Evolutionary conservation across 2,329 filamentous ascomycete genomes (phyloP), one percentile per base, ranked within the genome.

Genomic region (Fusarium beomiforme): DNA sequence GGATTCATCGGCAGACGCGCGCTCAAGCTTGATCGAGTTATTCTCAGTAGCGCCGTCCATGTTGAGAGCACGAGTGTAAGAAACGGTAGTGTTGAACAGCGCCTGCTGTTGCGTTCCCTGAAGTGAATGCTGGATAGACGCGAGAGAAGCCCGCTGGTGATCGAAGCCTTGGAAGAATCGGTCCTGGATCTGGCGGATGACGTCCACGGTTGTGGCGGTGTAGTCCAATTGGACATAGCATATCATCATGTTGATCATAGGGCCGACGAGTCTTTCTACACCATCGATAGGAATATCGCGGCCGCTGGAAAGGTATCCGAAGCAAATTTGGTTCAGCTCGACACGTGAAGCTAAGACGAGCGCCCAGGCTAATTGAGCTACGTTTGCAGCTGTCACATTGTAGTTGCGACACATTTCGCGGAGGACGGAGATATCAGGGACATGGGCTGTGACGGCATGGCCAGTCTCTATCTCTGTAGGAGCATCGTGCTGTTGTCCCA

Each of bases 171-270:
- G 14, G 53, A 56, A 47, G 14, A 56, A 56, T 2, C 53, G 53
- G 3, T 47, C 29, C 17, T 56, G 53, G 3, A 56, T 47, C 19
- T 47, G 29, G 21, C 53, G 39, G 4, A 47, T 47, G 1, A 34
- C 41, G 34, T 56, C 53, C 5, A 56, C 23, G 0, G 21, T 34
- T 0, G 39, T 47, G 0, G 29, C 8, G 0, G 4, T 34, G 29
- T 47, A 56, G 21, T 56, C 39, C 13, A 56, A 16, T 21, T 56
- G 39, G 2, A 47, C 41, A 33, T 47, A 34, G 1, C 39, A 56
- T 7, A 56, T 56, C 53, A 47, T 56, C 39, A 56, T 56, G 4
- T 56, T 56, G 17, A 56, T 56, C 53, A 56, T 56, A 3, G 53
- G 53, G 4, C 53, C 53, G 3, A 56, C 53, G 4, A 56, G 41